Evolutionary conservation across 2,329 filamentous ascomycete genomes (phyloP).

Genomic region (Alternaria burnsii): DNA sequence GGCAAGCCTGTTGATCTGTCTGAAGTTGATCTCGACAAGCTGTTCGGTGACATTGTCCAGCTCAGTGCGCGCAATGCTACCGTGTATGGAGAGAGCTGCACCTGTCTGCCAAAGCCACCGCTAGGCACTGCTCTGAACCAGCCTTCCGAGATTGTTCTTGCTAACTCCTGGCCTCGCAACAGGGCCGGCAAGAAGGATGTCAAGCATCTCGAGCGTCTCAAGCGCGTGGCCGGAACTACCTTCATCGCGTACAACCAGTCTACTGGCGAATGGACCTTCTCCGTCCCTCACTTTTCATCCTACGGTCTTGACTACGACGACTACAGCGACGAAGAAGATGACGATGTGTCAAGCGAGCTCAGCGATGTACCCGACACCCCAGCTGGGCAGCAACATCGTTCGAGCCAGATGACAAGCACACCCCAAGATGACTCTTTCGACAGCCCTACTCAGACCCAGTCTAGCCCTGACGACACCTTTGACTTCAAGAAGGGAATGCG

Average conservation of each 20-base stretch:
- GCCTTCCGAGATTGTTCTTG: conserved; percentile 83
- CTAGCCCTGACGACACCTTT: conserved; percentile 63
- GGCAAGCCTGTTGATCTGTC: conserved; percentile 75
- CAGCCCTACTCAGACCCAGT: conserved; percentile 52
- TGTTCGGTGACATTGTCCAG: conserved; percentile 78
- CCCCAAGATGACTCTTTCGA: conserved; percentile 49
- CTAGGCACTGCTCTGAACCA: conserved; percentile 91
- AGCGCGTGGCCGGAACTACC: conserved; percentile 78
- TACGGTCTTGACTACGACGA: conserved; percentile 84
- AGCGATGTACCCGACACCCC: conserved; percentile 58
- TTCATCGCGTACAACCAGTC: conserved; percentile 82
- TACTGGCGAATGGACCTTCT: conserved; percentile 89
- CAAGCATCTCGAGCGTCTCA: conserved; percentile 85
- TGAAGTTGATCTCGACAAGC: conserved; percentile 78
- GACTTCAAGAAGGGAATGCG: conserved; percentile 63
- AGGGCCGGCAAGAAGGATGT: conserved; percentile 72
- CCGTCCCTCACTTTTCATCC: conserved; percentile 95
- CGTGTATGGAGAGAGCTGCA: conserved; percentile 72
- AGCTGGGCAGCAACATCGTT: conserved; percentile 40
- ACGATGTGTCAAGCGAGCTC: conserved; percentile 42
- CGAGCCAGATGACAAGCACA: conserved; percentile 45
- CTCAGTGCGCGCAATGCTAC: conserved; percentile 82
- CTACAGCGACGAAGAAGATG: conserved; percentile 68
- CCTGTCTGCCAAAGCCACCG: conserved; percentile 73
- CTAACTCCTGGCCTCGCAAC: conserved; percentile 90